Conservation (phyloP, 208 protist genomes). For the Leptomonas pyrrhocoris region DNA sequence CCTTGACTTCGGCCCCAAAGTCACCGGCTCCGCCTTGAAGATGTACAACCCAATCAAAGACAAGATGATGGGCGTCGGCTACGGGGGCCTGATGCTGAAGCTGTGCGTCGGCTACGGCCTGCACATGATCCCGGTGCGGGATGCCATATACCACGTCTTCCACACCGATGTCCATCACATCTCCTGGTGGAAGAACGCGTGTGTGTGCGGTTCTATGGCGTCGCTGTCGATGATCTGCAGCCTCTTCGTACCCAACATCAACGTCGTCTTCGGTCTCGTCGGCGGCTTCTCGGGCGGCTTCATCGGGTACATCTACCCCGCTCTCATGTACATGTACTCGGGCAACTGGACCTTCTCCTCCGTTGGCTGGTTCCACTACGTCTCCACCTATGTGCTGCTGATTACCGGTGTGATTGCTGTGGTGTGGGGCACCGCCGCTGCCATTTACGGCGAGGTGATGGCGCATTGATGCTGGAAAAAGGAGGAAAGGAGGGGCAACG, state of each 20-base stretch:
- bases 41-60: slow-evolving; percentile 67
- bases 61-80: slow-evolving; percentile 52
- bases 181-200: slow-evolving; percentile 57
- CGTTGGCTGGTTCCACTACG: slow-evolving; percentile 49
- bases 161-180: slow-evolving; percentile 42
- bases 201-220: slow-evolving; percentile 48
- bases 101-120: slow-evolving; percentile 65
- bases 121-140: slow-evolving; percentile 66
- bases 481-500: not conserved
- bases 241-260: slow-evolving; percentile 72
- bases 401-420: slow-evolving; percentile 61
- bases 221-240: slow-evolving; percentile 50
- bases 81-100: slow-evolving; percentile 68
- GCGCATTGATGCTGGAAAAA: not conserved
- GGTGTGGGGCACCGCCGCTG: slow-evolving; percentile 56
- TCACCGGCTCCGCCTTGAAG: slow-evolving; percentile 53
- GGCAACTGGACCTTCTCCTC: slow-evolving; percentile 46
- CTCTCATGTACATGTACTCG: slow-evolving; percentile 72
- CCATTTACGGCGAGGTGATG: slow-evolving; percentile 48
- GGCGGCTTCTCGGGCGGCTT: slow-evolving; percentile 68
- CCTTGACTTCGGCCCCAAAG: slow-evolving; percentile 57
- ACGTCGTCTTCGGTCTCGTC: slow-evolving; percentile 69
- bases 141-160: slow-evolving; percentile 66
- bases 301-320: slow-evolving; percentile 76
- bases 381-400: slow-evolving; percentile 60